Evolutionary conservation across 78 protist genomes (phyloP).

Genomic region (Emiliania huxleyi): DNA sequence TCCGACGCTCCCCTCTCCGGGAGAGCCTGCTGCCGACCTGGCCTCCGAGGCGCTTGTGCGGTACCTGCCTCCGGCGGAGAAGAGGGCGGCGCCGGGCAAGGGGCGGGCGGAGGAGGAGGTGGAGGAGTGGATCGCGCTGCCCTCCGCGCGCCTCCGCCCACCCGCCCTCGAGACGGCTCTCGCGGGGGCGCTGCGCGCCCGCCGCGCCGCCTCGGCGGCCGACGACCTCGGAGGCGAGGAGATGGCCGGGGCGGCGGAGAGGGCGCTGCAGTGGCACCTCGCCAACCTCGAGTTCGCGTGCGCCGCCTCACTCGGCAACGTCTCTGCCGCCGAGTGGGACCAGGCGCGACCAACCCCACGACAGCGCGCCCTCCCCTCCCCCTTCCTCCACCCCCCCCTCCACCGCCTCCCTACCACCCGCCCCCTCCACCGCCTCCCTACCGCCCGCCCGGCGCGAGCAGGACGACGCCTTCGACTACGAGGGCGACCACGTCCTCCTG

Average conservation of each 20-base stretch:
- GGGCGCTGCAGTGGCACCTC: conserved; percentile 47
- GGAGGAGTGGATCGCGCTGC: not conserved
- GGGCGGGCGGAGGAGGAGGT: not conserved
- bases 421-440: not conserved
- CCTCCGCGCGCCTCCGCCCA: not conserved
- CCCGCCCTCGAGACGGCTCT: not conserved
- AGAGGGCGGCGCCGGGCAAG: too few relatives aligned
- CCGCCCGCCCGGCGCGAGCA: not conserved
- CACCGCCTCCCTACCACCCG: not conserved
- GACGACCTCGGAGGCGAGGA: not conserved
- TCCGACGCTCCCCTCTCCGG: too few relatives aligned
- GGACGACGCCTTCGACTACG: conserved; percentile 32
- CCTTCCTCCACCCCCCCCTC: not conserved
- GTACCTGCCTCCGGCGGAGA: too few relatives aligned
- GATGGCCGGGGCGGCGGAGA: not conserved
- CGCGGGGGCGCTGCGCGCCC: not conserved
- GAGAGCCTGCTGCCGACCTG: too few relatives aligned
- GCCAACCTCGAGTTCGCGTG: conserved; percentile 64
- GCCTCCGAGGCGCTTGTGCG: too few relatives aligned
- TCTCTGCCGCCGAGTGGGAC: conserved; percentile 42
- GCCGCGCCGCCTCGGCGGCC: not conserved
- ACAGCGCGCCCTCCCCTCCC: not conserved
- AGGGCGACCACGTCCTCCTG: conserved; percentile 44
- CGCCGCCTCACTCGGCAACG: conserved; percentile 21
- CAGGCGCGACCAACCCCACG: not conserved